A percentile compares a stretch with the other conserved stretches of the same genome.
Conservation (phyloP, 1,139 yeast genomes). For the Candida tropicalis region DNA sequence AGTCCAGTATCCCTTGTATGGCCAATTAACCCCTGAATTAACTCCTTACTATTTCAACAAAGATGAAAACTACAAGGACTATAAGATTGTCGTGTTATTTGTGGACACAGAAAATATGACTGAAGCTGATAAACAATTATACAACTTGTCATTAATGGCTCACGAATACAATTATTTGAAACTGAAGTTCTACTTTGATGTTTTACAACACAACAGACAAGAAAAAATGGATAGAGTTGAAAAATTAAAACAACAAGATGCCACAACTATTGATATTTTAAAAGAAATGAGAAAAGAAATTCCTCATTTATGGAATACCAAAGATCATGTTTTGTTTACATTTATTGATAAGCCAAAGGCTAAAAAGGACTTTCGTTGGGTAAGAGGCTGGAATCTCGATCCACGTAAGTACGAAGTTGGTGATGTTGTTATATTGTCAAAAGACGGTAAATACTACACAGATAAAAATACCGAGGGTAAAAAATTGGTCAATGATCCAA, state of each 20-base stretch:
- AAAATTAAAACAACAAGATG: slow-evolving; percentile 44
- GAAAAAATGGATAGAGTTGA: slow-evolving; percentile 46
- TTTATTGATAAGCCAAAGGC: slow-evolving; percentile 53
- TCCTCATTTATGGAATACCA: slow-evolving; percentile 40
- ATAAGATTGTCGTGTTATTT: slow-evolving; percentile 57
- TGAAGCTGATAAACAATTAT: slow-evolving; percentile 38
- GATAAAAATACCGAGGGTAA: slow-evolving; percentile 33
- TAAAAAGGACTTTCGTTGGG: slow-evolving; percentile 27
- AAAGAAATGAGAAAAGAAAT: slow-evolving; percentile 53
- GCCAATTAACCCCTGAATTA: slow-evolving; percentile 49
- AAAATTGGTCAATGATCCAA: slow-evolving; percentile 33
- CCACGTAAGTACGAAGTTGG: slow-evolving; percentile 44
- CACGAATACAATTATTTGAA: slow-evolving; percentile 56
- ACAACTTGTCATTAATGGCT: slow-evolving; percentile 49
- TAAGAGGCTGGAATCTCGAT: slow-evolving; percentile 46
- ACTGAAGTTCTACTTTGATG: slow-evolving; percentile 45
- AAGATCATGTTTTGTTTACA: slow-evolving; percentile 49
- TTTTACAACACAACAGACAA: slow-evolving; percentile 39
- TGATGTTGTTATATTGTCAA: slow-evolving; percentile 36
- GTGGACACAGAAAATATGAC: slow-evolving; percentile 47
- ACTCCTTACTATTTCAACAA: slow-evolving; percentile 38
- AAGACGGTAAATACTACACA: slow-evolving; percentile 37
- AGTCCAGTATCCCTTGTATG: slow-evolving; percentile 52
- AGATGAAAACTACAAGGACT: slow-evolving; percentile 22
- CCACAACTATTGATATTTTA: slow-evolving; percentile 43